Evolutionary conservation across 441 rosid genomes (phyloP), one percentile per base, ranked within the genome.

Genomic region (Euphorbia schlechtendalii): DNA sequence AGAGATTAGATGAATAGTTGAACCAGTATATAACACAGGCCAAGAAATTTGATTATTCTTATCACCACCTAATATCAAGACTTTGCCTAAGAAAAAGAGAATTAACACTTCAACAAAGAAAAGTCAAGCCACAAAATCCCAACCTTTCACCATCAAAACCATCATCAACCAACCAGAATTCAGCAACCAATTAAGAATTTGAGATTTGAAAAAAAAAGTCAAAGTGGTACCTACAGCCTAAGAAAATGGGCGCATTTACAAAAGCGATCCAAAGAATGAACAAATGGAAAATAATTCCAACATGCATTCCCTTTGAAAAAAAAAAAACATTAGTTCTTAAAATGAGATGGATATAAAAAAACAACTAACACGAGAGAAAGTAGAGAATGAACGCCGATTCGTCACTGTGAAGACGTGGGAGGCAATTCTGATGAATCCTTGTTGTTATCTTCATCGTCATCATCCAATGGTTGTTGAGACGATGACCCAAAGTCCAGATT

Each of bases 401-500:
- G 51, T 74, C 69, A 76, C 45, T 56, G 54, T 28, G 67, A 43
- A 41, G 78, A 11, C 17, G 74, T n/a, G 3, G 74, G 56, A 56
- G 82, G 76, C 51, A 55, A 61, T 36, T 68, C 77, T 24, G 74
- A 73, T n/a, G 73, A 76, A 54, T 86, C 84, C 20, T n/a, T n/a
- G n/a, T n/a, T n/a, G n/a, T n/a, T n/a, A n/a, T n/a, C n/a, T n/a
- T 81, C 83, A 8, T 73, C 70, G 24, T 81, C 83, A 8, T 73
- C 69, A 55, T 8, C n/a, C 22, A 77, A 80, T 68, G 81, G 78
- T 46, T 83, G 75, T 48, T 83, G 75, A 3, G 80, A 69, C 59
- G 84, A 74, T 30, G 87, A 74, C 24, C 89, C 88, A 64, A 92
- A 89, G 66, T 92, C 88, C 10, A 89, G 73, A 76, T 72, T 73